Conservation (phyloP, 345 rosid species). For the Kandelia obovata region DNA sequence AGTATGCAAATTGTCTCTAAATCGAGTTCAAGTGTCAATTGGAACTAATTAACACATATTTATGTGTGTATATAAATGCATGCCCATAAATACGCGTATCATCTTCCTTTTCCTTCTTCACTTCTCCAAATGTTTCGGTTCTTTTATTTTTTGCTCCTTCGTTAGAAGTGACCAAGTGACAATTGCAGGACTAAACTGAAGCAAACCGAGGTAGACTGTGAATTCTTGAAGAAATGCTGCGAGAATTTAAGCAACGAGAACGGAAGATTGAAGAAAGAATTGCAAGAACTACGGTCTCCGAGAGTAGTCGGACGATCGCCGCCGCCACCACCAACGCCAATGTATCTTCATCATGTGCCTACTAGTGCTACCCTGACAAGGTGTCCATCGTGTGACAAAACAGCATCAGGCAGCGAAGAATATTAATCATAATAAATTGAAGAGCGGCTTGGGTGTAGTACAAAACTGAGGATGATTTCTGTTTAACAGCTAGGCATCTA, state of each 20-base stretch:
- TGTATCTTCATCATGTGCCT: background rate
- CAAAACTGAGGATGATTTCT: too few relatives aligned
- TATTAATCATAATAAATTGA: too few relatives aligned
- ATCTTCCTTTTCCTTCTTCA: background rate
- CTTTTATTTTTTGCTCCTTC: background rate
- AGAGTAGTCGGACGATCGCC: background rate
- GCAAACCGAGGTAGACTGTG: slow-evolving; percentile 47
- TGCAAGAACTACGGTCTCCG: slow-evolving; percentile 35
- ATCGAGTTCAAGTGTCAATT: too few relatives aligned
- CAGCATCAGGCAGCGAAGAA: too few relatives aligned
- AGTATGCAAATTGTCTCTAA: background rate
- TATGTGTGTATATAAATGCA: too few relatives aligned
- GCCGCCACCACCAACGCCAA: background rate
- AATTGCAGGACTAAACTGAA: slow-evolving; percentile 47
- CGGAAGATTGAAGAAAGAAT: slow-evolving; percentile 39
- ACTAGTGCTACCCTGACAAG: background rate
- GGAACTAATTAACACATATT: too few relatives aligned
- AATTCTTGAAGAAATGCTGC: slow-evolving; percentile 39
- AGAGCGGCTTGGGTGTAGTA: too few relatives aligned
- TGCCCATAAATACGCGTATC: too few relatives aligned
- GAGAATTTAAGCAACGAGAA: slow-evolving; percentile 40
- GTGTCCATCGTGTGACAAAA: slow-evolving; percentile 10
- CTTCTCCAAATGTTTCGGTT: background rate
- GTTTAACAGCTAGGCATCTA: too few relatives aligned
- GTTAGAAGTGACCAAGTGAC: background rate